Evolutionary conservation across 345 rosid species (phyloP).

Genomic region (Corymbia maculata): DNA sequence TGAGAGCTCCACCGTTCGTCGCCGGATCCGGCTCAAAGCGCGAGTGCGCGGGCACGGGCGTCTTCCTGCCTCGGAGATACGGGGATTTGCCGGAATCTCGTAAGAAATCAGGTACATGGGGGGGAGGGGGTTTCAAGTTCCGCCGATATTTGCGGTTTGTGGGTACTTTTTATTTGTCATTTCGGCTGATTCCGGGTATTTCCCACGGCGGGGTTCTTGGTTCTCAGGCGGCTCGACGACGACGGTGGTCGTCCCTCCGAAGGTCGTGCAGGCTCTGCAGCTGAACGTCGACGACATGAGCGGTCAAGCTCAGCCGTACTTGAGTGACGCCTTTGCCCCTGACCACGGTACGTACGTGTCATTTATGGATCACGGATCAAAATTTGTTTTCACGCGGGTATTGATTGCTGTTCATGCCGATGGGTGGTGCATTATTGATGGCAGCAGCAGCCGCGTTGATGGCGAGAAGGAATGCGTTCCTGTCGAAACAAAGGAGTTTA

Average conservation of each 20-base stretch:
- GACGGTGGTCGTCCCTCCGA: constrained; percentile 28
- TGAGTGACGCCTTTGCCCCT: not conserved
- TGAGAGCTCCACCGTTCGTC: constrained; percentile 12
- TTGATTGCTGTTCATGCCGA: no score
- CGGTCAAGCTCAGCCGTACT: constrained; percentile 4
- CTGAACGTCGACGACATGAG: constrained; percentile 18
- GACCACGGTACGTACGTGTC: constrained; percentile 13
- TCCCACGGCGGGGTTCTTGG: not conserved
- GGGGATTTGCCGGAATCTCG: constrained; percentile 22
- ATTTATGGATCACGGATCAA: no score
- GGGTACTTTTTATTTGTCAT: no score
- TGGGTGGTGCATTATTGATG: not conserved
- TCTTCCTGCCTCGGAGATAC: constrained; percentile 66
- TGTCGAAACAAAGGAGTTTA: constrained; percentile 13
- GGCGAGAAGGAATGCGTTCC: constrained; percentile 21
- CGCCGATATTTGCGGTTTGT: not conserved
- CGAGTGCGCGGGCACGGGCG: constrained; percentile 69
- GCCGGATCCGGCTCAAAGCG: constrained; percentile 26
- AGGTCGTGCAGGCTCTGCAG: constrained; percentile 46
- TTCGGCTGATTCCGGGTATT: not conserved
- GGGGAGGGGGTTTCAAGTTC: no score
- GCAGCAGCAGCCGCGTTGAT: constrained; percentile 38
- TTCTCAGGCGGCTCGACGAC: constrained; percentile 22
- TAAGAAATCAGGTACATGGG: constrained; percentile 47
- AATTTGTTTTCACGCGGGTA: not conserved